These are phyloP conservation scores for Barbarea vulgaris DNA, from an alignment of 345 rosid genomes.

Conservation along the genomic window DNA sequence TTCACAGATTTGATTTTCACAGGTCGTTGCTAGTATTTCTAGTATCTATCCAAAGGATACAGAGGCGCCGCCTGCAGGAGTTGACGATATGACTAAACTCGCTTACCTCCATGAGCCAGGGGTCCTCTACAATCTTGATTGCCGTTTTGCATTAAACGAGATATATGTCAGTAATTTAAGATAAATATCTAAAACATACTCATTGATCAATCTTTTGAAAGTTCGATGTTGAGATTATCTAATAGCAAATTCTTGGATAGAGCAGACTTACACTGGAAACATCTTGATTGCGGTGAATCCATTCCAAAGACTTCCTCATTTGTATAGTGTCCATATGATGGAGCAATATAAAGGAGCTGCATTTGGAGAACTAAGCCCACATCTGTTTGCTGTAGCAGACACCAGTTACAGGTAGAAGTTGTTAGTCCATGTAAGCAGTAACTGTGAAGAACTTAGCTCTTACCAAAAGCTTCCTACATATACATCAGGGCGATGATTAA, in stretches of 20 bases:
- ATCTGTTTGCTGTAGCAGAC: slow-evolving; percentile 67
- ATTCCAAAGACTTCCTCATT: slow-evolving; percentile 62
- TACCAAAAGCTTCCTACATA: slow-evolving; percentile 15
- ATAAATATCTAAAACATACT: background rate
- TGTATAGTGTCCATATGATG: slow-evolving; percentile 64
- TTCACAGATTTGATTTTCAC: slow-evolving; percentile 25
- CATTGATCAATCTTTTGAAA: slow-evolving; percentile 2
- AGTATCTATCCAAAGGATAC: slow-evolving; percentile 61
- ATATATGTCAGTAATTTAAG: slow-evolving; percentile 56
- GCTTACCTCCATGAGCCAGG: slow-evolving; percentile 75
- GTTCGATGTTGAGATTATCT: slow-evolving; percentile 14
- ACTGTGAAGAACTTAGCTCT: slow-evolving; percentile 17
- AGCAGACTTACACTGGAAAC: slow-evolving; percentile 69
- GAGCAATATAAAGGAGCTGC: slow-evolving; percentile 66
- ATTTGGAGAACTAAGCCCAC: slow-evolving; percentile 67
- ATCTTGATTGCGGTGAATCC: slow-evolving; percentile 69
- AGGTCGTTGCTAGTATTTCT: slow-evolving; percentile 53
- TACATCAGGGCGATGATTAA: slow-evolving; percentile 64
- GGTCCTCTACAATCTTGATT: slow-evolving; percentile 60
- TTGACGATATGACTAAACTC: slow-evolving; percentile 69
- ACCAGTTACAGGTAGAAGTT: slow-evolving; percentile 53
- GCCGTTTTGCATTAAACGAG: slow-evolving; percentile 57
- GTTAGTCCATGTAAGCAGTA: background rate
- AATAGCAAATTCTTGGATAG: slow-evolving; percentile 35
- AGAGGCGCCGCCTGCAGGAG: slow-evolving; percentile 64